Percentiles rank a stretch among this genome's conserved stretches.
Evolutionary conservation across 345 rosid species (phyloP).

Genomic region (Salix caprea): DNA sequence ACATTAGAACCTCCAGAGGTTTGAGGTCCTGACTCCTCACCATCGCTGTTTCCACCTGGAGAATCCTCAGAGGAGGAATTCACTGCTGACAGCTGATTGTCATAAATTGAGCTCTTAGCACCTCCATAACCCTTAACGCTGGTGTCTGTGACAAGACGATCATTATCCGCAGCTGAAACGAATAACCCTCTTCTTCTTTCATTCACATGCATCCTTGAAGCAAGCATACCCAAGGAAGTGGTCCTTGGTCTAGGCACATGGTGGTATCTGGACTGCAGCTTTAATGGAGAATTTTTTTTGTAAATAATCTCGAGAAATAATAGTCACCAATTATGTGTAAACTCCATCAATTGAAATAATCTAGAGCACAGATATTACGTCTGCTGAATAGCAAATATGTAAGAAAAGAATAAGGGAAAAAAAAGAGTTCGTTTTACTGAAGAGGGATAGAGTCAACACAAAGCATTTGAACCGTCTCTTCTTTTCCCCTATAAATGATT

Average conservation of each 20-base stretch:
- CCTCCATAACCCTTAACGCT: conserved; percentile 21
- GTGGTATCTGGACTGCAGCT: conserved; percentile 32
- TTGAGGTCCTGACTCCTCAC: conserved; percentile 14
- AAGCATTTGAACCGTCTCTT: neutral
- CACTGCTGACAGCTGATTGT: conserved; percentile 14
- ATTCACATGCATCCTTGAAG: conserved; percentile 15
- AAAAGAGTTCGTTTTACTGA: neutral
- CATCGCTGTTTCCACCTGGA: conserved; percentile 5
- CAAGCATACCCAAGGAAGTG: conserved; percentile 15
- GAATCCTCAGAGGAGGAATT: conserved; percentile 21
- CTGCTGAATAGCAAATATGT: neutral
- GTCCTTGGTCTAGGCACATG: conserved; percentile 21
- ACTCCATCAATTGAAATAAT: neutral
- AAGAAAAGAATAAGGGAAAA: neutral
- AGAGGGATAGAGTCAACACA: neutral
- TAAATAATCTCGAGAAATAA: conserved; percentile 8
- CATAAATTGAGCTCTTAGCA: conserved; percentile 18
- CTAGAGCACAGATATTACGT: neutral
- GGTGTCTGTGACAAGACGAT: conserved; percentile 27
- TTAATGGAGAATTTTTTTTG: conserved; percentile 6
- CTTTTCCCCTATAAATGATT: neutral
- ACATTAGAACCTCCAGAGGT: conserved; percentile 36
- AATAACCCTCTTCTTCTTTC: conserved; percentile 26
- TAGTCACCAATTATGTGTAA: conserved; percentile 7
- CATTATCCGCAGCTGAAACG: conserved; percentile 41